Percentiles rank a stretch among this genome's conserved stretches.
These are phyloP conservation scores for Asclepias syriaca DNA, from an alignment of 257 asterid genomes.

Conservation along the genomic window DNA sequence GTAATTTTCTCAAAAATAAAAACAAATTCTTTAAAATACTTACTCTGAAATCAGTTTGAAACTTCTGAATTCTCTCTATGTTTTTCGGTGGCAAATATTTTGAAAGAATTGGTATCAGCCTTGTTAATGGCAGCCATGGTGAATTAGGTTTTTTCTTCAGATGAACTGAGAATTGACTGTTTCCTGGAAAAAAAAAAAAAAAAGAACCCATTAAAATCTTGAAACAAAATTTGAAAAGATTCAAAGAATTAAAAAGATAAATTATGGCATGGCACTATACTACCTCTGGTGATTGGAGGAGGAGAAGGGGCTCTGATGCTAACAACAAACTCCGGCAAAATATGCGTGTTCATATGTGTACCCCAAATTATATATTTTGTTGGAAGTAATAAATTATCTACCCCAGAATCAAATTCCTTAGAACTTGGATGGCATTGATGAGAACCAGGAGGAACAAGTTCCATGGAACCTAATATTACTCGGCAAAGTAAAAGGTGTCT, in stretches of 20 bases:
- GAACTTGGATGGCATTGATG: constrained; percentile 27
- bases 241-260: neutral
- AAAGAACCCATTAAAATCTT: neutral
- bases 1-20: neutral
- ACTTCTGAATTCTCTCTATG: constrained; percentile 22
- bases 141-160: constrained; percentile 25
- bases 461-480: constrained; percentile 31
- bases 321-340: constrained; percentile 30
- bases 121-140: constrained; percentile 34
- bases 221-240: neutral
- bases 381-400: constrained; percentile 26
- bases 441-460: constrained; percentile 28
- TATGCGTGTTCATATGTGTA: constrained; percentile 22
- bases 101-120: constrained; percentile 27
- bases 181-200: neutral
- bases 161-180: neutral
- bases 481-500: constrained; percentile 36
- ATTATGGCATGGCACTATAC: neutral
- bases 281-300: constrained; percentile 11
- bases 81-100: constrained; percentile 20
- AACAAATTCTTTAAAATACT: neutral
- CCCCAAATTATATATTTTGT: constrained; percentile 30
- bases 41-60: constrained; percentile 23
- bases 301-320: constrained; percentile 20
- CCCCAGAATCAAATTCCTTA: constrained; percentile 27